Evolutionary conservation across 2,329 filamentous ascomycete genomes (phyloP).

Genomic region (Fusarium liriodendri): DNA sequence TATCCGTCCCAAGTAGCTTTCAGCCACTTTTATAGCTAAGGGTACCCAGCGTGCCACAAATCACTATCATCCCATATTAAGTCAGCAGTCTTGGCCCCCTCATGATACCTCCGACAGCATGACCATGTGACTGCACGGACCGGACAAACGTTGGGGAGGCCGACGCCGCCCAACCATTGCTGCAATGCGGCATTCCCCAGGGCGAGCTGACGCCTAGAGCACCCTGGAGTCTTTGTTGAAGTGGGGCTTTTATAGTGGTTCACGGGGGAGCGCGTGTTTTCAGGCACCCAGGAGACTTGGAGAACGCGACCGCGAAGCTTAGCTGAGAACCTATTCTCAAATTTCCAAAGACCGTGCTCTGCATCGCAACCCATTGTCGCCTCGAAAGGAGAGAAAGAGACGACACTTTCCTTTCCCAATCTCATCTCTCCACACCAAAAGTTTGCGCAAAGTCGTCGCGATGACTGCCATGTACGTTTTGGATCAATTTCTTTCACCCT

Average conservation of each 20-base stretch:
- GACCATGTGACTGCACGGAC: constrained; percentile 32
- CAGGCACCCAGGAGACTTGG: constrained; percentile 13
- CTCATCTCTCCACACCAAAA: neutral
- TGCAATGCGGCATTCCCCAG: neutral
- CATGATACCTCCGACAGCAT: neutral
- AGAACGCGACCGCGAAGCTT: constrained; percentile 25
- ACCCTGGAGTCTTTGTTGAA: neutral
- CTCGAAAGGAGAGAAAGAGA: constrained; percentile 11
- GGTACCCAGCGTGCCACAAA: neutral
- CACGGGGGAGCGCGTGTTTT: constrained; percentile 26
- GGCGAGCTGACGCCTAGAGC: neutral
- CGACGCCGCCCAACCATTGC: neutral
- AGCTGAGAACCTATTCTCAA: constrained; percentile 25
- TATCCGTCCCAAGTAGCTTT: neutral
- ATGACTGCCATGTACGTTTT: constrained; percentile 55
- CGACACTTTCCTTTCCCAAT: neutral
- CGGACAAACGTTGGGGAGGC: constrained; percentile 25
- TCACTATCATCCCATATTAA: neutral
- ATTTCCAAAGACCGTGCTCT: constrained; percentile 34
- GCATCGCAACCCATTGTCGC: constrained; percentile 20
- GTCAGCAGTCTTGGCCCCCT: neutral
- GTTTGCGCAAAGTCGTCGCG: constrained; percentile 19
- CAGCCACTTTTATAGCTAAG: accelerated
- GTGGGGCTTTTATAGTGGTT: constrained; percentile 38
- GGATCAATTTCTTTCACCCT: neutral